A percentile compares a stretch with the other conserved stretches of the same genome.
Evolutionary conservation across 2,329 filamentous ascomycete species (phyloP).

Genomic region (Chaetomiaceae sp.): DNA sequence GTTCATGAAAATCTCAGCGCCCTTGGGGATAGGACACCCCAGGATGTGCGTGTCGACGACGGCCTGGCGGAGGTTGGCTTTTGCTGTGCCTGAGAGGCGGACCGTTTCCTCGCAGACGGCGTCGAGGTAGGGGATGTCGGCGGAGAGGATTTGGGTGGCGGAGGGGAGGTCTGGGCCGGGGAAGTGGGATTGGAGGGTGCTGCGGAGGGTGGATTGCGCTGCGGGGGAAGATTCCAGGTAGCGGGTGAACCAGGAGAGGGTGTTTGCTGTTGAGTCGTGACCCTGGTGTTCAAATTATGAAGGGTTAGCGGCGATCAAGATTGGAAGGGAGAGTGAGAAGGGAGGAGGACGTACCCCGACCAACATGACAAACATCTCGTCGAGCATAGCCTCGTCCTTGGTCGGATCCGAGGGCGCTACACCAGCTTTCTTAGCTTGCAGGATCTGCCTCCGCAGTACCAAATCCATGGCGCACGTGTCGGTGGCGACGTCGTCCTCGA

Average conservation of each 20-base stretch:
- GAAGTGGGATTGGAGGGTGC: constrained; percentile 25
- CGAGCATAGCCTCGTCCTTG: constrained; percentile 27
- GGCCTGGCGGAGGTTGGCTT: constrained; percentile 29
- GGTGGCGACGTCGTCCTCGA: constrained; percentile 3
- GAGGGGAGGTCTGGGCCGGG: constrained; percentile 8
- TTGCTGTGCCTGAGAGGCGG: constrained; percentile 30
- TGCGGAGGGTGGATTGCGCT: constrained; percentile 16
- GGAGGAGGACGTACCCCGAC: constrained; percentile 18
- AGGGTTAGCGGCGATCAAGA: constrained; percentile 24
- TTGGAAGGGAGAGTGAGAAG: neutral
- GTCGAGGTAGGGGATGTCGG: constrained; percentile 38
- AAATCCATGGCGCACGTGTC: constrained; percentile 21
- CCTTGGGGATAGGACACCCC: constrained; percentile 30
- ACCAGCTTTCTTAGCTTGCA: constrained; percentile 26
- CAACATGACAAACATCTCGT: constrained; percentile 27
- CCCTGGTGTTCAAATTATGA: constrained; percentile 37
- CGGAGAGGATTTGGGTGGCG: constrained; percentile 14
- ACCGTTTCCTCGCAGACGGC: constrained; percentile 39
- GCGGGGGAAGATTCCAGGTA: constrained; percentile 19
- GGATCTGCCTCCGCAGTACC: constrained; percentile 14
- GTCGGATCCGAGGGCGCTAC: constrained; percentile 25
- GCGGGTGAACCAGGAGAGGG: constrained; percentile 21
- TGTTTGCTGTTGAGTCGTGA: constrained; percentile 42
- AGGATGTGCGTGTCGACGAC: constrained; percentile 37
- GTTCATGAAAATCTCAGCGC: constrained; percentile 18